Base-by-base conservation (phyloP, 768 basidiomycete genomes). In the Boletales sp. region DNA sequence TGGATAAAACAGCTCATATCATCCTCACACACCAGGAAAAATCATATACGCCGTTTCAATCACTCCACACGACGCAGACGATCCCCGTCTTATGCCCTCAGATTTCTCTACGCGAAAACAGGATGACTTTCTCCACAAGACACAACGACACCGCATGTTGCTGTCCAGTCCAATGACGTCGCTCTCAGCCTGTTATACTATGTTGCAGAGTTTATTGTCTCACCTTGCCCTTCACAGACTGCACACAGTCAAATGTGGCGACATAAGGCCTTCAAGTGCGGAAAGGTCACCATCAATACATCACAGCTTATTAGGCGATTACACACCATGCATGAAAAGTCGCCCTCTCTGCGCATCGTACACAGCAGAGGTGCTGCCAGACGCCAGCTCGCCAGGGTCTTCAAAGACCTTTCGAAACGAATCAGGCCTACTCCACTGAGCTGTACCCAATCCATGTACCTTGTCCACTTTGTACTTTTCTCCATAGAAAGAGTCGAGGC, bases 301-400 rank as follows among this genome's bases (percentile, higher is more conserved):
- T 15, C 15, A 40, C 47, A 43, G 44, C 5, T 51, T 48, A 37
- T 18, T 8, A 18, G 40, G 27, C 9, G 29, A 42, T 40, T 14
- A 56, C 74, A 49, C 61, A 84, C 86, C 84, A 57, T 80, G 78
- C 52, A 87, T 59, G 64, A 79, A 88, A 17, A 88, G 58, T 32
- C 58, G 71, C 17, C 68, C 65, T 42, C 80, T 70, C 54, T 74
- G 56, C 3, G 76, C 64, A 57, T 86, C 83, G 56, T 83, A 77
- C 14, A 72, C 81, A 3, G 68, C 83, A 2, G 76, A 70, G 2
- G 87, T 90, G 32, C 74, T 69, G 8, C 76, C 81, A 14, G 79
- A 78, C 11, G 79, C 77, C 21, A 84, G 43, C 4, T 61, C 67
- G 9, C 87, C 86, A 50, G 82, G 72, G 62, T 89, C 84, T 62